phyloP scores from a whole-genome alignment of 1,284 basidiomycete genomes.

The Ustilago esculenta region DNA sequence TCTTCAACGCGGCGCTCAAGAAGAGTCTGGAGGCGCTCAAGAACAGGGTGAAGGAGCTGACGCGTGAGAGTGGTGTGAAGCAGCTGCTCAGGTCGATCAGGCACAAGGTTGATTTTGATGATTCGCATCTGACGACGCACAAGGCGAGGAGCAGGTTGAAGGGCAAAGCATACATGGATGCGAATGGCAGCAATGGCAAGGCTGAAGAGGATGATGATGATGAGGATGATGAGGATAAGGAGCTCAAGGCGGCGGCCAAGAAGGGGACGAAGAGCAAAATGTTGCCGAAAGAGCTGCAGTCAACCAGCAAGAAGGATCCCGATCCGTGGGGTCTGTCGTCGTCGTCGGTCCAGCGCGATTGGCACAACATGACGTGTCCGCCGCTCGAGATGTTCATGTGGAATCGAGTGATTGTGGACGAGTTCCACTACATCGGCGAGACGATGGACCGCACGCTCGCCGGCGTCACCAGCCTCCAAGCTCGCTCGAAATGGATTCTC shows the following conservation, averaged over 20 bases:
- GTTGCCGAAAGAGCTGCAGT: slow-evolving; percentile 64
- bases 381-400: slow-evolving; percentile 83
- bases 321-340: slow-evolving; percentile 77
- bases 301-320: slow-evolving; percentile 26
- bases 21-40: slow-evolving; percentile 47
- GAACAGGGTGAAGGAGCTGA: slow-evolving; percentile 50
- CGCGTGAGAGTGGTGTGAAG: slow-evolving; percentile 11
- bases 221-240: slow-evolving; percentile 69
- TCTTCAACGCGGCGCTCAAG: slow-evolving; percentile 56
- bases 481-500: slow-evolving; percentile 89
- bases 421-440: slow-evolving; percentile 86
- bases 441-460: slow-evolving; percentile 76
- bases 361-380: slow-evolving; percentile 80
- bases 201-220: slow-evolving; percentile 69
- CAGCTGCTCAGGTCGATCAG: slow-evolving; percentile 25
- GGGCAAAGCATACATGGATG: slow-evolving; percentile 48
- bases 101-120: slow-evolving; percentile 44
- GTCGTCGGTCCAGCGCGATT: slow-evolving; percentile 76
- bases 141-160: slow-evolving; percentile 45
- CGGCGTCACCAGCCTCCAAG: slow-evolving; percentile 79
- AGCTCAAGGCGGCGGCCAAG: slow-evolving; percentile 65
- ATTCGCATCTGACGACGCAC: slow-evolving; percentile 44
- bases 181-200: slow-evolving; percentile 67
- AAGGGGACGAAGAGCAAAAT: slow-evolving; percentile 28
- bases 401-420: slow-evolving; percentile 86